Evolutionary conservation across 1,139 yeast genomes (phyloP).

Genomic region (Saccharomyces hybrid): DNA sequence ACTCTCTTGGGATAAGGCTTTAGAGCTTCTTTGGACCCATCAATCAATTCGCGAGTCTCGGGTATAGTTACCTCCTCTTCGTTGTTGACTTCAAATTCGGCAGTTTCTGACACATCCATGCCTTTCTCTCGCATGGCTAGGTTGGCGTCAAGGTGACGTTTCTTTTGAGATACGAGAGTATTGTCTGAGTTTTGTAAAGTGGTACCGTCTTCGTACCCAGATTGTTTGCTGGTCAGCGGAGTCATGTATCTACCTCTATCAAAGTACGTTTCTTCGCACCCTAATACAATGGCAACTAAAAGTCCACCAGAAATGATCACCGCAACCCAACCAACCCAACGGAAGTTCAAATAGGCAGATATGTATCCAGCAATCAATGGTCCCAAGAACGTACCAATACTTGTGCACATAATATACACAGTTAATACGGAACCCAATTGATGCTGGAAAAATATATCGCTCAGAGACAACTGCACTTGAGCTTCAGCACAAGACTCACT

Average conservation of each 20-base stretch:
- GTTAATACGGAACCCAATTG: constrained; percentile 72
- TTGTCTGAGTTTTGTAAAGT: background rate
- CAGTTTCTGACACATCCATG: background rate
- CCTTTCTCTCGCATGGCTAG: background rate
- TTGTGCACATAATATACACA: constrained; percentile 67
- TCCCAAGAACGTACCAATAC: constrained; percentile 75
- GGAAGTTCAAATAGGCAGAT: constrained; percentile 49
- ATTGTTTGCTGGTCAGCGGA: constrained; percentile 17
- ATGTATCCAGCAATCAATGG: constrained; percentile 75
- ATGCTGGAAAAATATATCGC: constrained; percentile 73
- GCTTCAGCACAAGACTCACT: constrained; percentile 82
- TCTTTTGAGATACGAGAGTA: background rate
- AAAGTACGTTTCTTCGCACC: constrained; percentile 71
- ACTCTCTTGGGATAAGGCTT: constrained; percentile 47
- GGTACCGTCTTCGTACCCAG: constrained; percentile 4
- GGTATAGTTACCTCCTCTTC: constrained; percentile 4
- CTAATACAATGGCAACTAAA: constrained; percentile 46
- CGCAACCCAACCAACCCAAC: constrained; percentile 84
- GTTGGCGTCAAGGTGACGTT: background rate
- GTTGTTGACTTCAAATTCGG: constrained; percentile 5
- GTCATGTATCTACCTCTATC: constrained; percentile 46
- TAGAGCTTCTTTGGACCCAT: constrained; percentile 39
- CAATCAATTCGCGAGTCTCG: constrained; percentile 20
- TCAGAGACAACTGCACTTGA: constrained; percentile 69
- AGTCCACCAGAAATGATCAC: constrained; percentile 61